phyloP scores from a whole-genome alignment of 768 basidiomycete species.

The Russula lepida region DNA sequence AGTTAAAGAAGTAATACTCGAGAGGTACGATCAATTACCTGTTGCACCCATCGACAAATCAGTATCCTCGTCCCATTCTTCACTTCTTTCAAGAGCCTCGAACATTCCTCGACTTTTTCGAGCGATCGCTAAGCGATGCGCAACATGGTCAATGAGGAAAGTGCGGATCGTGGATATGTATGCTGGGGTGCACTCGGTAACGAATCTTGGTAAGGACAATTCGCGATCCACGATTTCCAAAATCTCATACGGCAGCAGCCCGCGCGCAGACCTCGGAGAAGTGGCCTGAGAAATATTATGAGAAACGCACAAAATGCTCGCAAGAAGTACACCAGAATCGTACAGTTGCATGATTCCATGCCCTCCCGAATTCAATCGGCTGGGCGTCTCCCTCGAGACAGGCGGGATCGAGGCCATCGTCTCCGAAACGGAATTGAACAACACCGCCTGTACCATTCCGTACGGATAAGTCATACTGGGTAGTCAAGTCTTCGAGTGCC shows the following conservation, averaged over 20 bases:
- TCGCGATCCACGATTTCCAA: conserved; percentile 60
- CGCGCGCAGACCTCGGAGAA: conserved; percentile 46
- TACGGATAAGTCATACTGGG: conserved; percentile 93
- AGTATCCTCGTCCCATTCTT: conserved; percentile 70
- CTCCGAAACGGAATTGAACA: conserved; percentile 95
- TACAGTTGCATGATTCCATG: conserved; percentile 80
- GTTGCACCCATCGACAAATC: conserved; percentile 71
- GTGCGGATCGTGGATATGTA: conserved; percentile 60
- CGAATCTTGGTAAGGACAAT: conserved; percentile 49
- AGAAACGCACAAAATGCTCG: not conserved
- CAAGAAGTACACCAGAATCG: conserved; percentile 18
- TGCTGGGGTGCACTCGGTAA: conserved; percentile 59
- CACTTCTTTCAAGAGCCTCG: conserved; percentile 63
- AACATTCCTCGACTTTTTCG: conserved; percentile 75
- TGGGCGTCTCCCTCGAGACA: conserved; percentile 93
- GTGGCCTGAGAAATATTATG: conserved; percentile 43
- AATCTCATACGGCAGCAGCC: conserved; percentile 83
- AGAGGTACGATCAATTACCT: conserved; percentile 31
- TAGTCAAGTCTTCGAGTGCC: conserved; percentile 92
- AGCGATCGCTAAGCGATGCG: conserved; percentile 52
- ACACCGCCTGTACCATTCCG: conserved; percentile 91
- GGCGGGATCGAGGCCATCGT: conserved; percentile 95
- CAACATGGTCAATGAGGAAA: conserved; percentile 65
- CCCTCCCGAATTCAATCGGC: conserved; percentile 82
- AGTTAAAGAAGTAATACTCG: too few species aligned